Evolutionary conservation across 805 yeast species (phyloP).

Genomic region (Yarrowia sp.): DNA sequence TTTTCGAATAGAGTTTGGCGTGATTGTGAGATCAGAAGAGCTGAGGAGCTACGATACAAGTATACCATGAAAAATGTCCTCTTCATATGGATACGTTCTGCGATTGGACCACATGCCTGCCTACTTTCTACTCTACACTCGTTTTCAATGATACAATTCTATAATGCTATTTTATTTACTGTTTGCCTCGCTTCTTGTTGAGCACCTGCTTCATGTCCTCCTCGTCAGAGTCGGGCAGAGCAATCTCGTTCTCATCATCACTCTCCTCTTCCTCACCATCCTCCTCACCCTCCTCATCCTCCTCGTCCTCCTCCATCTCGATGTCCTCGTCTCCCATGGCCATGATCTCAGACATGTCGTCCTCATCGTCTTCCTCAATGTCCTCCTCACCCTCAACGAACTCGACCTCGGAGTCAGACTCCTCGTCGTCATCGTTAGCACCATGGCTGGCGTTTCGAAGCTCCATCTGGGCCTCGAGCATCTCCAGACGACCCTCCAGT

Average conservation of each 20-base stretch:
- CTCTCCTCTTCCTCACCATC: slow-evolving; percentile 37
- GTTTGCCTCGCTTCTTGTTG: slow-evolving; percentile 24
- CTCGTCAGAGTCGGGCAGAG: slow-evolving; percentile 21
- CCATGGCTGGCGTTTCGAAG: slow-evolving; percentile 53
- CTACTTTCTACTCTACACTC: background rate
- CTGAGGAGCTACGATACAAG: no score
- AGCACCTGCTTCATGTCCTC: slow-evolving; percentile 20
- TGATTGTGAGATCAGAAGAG: background rate
- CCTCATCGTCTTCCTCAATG: slow-evolving; percentile 39
- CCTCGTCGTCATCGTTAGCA: slow-evolving; percentile 39
- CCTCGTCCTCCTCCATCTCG: slow-evolving; percentile 40
- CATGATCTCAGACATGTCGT: slow-evolving; percentile 40
- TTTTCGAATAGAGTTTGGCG: slow-evolving; percentile 12
- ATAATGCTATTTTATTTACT: slow-evolving; percentile 24
- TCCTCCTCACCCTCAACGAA: slow-evolving; percentile 46
- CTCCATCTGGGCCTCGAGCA: slow-evolving; percentile 71
- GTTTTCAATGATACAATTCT: slow-evolving; percentile 9
- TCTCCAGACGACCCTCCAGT: slow-evolving; percentile 79
- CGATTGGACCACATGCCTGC: no score
- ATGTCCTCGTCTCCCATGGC: slow-evolving; percentile 48
- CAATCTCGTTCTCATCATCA: slow-evolving; percentile 26
- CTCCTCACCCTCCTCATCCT: slow-evolving; percentile 41
- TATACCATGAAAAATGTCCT: no score
- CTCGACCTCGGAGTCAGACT: slow-evolving; percentile 39
- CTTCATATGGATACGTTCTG: no score